Evolutionary conservation across 2,329 filamentous ascomycete species (phyloP).

Genomic region (Incumbomyces lentus): DNA sequence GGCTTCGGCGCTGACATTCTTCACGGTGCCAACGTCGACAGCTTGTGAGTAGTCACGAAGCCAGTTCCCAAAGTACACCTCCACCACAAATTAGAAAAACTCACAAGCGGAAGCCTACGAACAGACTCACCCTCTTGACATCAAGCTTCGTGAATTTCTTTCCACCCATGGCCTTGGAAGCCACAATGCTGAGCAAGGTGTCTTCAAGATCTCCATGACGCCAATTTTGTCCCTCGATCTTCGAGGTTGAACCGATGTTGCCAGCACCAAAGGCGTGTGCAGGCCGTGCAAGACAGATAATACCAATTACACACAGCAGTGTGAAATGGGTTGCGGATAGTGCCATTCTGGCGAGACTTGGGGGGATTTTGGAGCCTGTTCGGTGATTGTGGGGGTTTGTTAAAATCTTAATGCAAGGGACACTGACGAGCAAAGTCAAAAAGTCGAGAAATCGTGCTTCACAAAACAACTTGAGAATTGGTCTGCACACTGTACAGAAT

Average conservation of each 20-base stretch:
- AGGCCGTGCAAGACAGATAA: constrained; percentile 58
- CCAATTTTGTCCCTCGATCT: constrained; percentile 78
- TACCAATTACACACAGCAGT: constrained; percentile 18
- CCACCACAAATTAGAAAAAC: constrained; percentile 20
- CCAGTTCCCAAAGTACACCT: constrained; percentile 96
- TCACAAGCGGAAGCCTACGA: no score
- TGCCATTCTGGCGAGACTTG: constrained; percentile 14
- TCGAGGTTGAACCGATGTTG: constrained; percentile 73
- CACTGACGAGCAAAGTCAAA: background rate
- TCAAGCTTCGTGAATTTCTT: constrained; percentile 85
- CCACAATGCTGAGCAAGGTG: constrained; percentile 63
- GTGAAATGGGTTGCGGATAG: constrained; percentile 15
- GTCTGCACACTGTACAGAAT: no score
- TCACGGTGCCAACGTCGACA: constrained; percentile 85
- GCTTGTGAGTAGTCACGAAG: constrained; percentile 87
- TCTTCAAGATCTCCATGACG: constrained; percentile 91
- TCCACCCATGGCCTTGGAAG: constrained; percentile 52
- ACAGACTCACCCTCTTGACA: constrained; percentile 45
- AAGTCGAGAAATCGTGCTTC: no score
- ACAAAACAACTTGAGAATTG: no score
- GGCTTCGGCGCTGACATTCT: constrained; percentile 79
- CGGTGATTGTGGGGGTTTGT: constrained; percentile 2
- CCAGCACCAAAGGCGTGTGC: constrained; percentile 75
- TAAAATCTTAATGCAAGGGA: background rate
- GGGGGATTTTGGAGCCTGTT: background rate